A percentile compares a stretch with the other conserved stretches of the same genome.
Evolutionary conservation across 805 yeast genomes (phyloP).

Genomic region (Cyberlindnera petersonii): DNA sequence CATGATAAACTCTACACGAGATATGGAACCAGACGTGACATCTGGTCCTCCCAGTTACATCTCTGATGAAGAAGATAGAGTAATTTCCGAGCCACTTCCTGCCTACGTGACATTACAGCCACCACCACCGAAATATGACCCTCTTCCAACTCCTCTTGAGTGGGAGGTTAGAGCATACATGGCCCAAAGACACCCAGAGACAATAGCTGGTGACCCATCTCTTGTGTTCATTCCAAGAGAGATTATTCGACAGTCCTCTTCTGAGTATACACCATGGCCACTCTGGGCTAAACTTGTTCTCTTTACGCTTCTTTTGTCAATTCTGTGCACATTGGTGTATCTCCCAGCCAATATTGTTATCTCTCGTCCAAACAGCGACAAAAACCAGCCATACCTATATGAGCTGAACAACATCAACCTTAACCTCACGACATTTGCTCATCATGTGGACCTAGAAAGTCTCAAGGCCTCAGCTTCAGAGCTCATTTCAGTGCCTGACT

Average conservation of each 20-base stretch:
- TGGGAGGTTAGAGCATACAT: neutral
- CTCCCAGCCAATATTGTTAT: neutral
- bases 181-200: neutral
- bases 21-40: too few relatives aligned
- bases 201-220: neutral
- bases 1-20: too few relatives aligned
- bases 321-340: neutral
- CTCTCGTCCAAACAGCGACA: neutral
- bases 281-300: neutral
- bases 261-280: too few relatives aligned
- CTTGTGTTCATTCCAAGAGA: too few relatives aligned
- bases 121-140: neutral
- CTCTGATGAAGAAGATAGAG: too few relatives aligned
- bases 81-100: constrained; percentile 3
- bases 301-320: neutral
- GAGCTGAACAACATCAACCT: constrained; percentile 5
- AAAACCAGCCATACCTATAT: neutral
- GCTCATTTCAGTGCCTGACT: constrained; percentile 5
- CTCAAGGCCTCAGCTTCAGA: neutral
- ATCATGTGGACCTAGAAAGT: neutral
- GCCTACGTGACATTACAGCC: neutral
- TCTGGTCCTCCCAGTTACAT: neutral
- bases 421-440: constrained; percentile 2
- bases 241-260: too few relatives aligned
- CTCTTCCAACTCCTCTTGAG: neutral